These are phyloP conservation scores for Trichosanthes cucumerina DNA, from an alignment of 306 rosid species.

Conservation along the genomic window DNA sequence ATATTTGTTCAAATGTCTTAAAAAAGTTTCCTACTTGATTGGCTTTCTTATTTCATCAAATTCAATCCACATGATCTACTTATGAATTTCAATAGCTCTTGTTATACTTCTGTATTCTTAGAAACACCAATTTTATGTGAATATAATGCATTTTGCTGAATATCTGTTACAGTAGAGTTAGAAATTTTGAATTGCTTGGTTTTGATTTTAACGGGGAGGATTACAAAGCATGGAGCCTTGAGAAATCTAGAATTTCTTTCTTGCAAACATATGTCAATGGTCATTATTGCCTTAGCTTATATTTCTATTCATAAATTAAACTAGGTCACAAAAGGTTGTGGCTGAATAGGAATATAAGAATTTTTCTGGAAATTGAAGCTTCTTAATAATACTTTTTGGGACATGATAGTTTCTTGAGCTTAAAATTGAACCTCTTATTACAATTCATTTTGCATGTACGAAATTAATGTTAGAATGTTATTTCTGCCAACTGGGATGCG, in stretches of 20 bases:
- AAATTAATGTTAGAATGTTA: not conserved
- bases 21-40: too few species aligned
- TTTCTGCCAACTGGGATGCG: not conserved
- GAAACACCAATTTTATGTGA: too few species aligned
- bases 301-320: not conserved
- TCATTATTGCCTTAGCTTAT: not conserved
- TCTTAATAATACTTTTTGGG: not conserved
- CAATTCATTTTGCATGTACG: not conserved
- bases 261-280: not conserved
- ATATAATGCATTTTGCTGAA: too few species aligned
- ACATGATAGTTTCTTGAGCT: not conserved
- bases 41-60: too few species aligned
- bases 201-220: too few species aligned
- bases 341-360: not conserved
- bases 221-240: not conserved
- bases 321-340: not conserved
- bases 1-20: too few species aligned
- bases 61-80: too few species aligned
- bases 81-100: too few species aligned
- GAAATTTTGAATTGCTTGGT: too few species aligned
- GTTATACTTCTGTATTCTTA: too few species aligned
- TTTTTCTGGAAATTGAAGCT: not conserved
- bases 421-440: not conserved
- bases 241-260: not conserved
- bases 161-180: too few species aligned